Evolutionary conservation across 2,329 filamentous ascomycete species (phyloP).

Genomic region (Cadophora malorum): DNA sequence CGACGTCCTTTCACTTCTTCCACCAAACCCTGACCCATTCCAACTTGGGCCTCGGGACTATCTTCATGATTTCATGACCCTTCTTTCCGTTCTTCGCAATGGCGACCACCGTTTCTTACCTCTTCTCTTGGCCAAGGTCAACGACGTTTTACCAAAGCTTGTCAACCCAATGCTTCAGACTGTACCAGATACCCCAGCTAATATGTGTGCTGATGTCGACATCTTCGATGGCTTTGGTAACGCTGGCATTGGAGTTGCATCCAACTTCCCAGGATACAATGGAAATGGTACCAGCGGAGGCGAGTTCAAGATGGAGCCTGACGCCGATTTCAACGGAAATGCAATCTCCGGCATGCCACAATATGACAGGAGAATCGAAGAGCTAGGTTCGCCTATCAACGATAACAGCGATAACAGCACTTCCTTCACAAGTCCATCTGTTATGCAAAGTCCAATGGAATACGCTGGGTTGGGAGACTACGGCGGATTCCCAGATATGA

Average conservation of each 20-base stretch:
- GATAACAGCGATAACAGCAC: constrained; percentile 32
- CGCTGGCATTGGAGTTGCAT: constrained; percentile 58
- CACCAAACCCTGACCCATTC: constrained; percentile 66
- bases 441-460: constrained; percentile 40
- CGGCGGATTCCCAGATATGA: constrained; percentile 36
- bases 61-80: constrained; percentile 70
- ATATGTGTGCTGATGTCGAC: constrained; percentile 54
- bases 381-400: constrained; percentile 38
- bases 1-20: constrained; percentile 73
- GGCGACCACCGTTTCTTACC: constrained; percentile 80
- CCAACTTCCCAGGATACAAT: constrained; percentile 40
- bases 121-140: constrained; percentile 76
- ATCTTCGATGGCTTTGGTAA: constrained; percentile 72
- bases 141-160: constrained; percentile 70
- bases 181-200: constrained; percentile 57
- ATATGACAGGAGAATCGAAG: constrained; percentile 41
- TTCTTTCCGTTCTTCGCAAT: constrained; percentile 74
- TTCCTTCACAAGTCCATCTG: constrained; percentile 37
- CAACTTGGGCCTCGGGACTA: constrained; percentile 73
- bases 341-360: constrained; percentile 32
- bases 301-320: constrained; percentile 43
- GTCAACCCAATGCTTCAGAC: constrained; percentile 66
- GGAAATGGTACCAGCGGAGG: constrained; percentile 38
- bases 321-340: constrained; percentile 34
- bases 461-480: constrained; percentile 37